These are phyloP conservation scores for Ajuga chamaepitys DNA, from an alignment of 257 asterid genomes.

Conservation along the genomic window DNA sequence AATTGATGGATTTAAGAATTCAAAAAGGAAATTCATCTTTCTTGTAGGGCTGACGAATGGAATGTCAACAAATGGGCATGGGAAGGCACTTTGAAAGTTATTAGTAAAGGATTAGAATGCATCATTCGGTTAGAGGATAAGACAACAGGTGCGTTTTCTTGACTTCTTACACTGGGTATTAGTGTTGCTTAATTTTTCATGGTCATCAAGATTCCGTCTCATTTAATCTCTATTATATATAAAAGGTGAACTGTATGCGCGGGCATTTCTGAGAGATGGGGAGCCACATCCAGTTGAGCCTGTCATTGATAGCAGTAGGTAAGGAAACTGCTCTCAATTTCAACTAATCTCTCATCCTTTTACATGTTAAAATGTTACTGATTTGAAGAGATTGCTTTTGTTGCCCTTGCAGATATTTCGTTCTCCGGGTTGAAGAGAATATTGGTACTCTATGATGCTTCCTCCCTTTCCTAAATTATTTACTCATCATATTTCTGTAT, in stretches of 20 bases:
- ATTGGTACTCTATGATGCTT: constrained; percentile 47
- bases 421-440: constrained; percentile 90
- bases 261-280: constrained; percentile 92
- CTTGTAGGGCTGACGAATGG: constrained; percentile 97
- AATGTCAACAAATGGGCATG: constrained; percentile 97
- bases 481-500: neutral
- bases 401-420: constrained; percentile 76
- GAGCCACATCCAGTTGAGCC: constrained; percentile 98
- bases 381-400: constrained; percentile 19
- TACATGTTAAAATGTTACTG: neutral
- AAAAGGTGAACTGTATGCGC: constrained; percentile 94
- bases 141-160: constrained; percentile 53
- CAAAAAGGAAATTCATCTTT: constrained; percentile 1
- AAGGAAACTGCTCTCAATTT: neutral
- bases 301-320: constrained; percentile 99
- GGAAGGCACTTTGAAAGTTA: constrained; percentile 87
- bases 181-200: neutral
- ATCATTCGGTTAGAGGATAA: constrained; percentile 85
- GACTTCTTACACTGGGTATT: neutral
- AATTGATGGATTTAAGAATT: neutral
- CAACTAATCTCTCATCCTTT: neutral
- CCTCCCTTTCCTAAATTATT: constrained; percentile 7
- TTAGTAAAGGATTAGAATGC: constrained; percentile 92
- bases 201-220: constrained; percentile 3
- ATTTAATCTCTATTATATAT: neutral